Percentiles rank a stretch among this genome's conserved stretches.
Evolutionary conservation across 495 filamentous ascomycete genomes (phyloP).

Genomic region (Zalerion maritima): DNA sequence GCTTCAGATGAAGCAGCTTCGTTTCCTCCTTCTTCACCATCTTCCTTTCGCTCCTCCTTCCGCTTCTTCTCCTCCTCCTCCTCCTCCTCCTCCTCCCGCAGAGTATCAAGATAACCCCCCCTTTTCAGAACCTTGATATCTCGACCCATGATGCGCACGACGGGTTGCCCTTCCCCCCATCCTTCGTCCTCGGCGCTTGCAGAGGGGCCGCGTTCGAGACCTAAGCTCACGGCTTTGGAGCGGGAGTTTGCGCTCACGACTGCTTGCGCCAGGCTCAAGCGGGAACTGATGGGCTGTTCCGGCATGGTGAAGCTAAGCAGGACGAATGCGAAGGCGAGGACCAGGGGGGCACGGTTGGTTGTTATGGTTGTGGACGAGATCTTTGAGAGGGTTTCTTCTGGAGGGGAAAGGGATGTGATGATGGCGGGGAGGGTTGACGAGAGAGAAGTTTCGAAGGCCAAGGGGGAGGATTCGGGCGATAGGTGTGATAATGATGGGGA

Average conservation of each 20-base stretch:
- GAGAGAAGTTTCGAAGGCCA: too few species aligned
- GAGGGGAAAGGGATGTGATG: too few species aligned
- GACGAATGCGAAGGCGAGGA: slow-evolving; percentile 64
- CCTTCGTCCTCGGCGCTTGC: slow-evolving; percentile 57
- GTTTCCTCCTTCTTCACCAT: slow-evolving; percentile 5
- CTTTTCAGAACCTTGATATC: slow-evolving; percentile 60
- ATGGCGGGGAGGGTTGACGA: too few species aligned
- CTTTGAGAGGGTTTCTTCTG: slow-evolving; percentile 53
- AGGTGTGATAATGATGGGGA: too few species aligned
- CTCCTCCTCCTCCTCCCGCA: slow-evolving; percentile 37
- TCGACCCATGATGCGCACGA: slow-evolving; percentile 52
- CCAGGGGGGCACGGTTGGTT: slow-evolving; percentile 69
- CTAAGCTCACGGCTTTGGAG: slow-evolving; percentile 58
- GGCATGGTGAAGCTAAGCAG: slow-evolving; percentile 68
- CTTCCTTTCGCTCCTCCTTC: slow-evolving; percentile 7
- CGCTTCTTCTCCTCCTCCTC: slow-evolving; percentile 11
- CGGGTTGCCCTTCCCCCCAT: slow-evolving; percentile 62
- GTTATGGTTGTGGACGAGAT: slow-evolving; percentile 48
- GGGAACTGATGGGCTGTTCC: slow-evolving; percentile 65
- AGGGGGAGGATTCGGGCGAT: too few species aligned
- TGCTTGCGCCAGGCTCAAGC: slow-evolving; percentile 64
- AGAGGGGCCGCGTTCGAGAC: slow-evolving; percentile 49
- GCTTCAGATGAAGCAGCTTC: slow-evolving; percentile 5
- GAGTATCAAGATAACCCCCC: slow-evolving; percentile 65
- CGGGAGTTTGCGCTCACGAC: slow-evolving; percentile 65